Evolutionary conservation across 2,329 filamentous ascomycete genomes (phyloP).

Genomic region (Aureobasidium subglaciale): DNA sequence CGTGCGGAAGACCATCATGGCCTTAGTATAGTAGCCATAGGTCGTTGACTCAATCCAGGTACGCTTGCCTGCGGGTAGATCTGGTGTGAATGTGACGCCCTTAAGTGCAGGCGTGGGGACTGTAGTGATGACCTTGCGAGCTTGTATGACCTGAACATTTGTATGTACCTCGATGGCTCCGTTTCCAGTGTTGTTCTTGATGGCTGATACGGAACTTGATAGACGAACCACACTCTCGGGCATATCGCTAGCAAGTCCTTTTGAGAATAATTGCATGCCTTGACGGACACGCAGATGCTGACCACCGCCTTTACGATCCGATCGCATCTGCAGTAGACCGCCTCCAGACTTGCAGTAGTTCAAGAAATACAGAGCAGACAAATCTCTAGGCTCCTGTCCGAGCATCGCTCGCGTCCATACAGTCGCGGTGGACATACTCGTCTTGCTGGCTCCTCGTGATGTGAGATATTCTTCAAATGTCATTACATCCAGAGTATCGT

Average conservation of each 20-base stretch:
- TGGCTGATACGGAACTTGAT: slow-evolving; percentile 25
- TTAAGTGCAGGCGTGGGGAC: slow-evolving; percentile 42
- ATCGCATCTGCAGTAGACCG: slow-evolving; percentile 47
- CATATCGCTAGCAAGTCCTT: slow-evolving; percentile 32
- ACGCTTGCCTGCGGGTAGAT: slow-evolving; percentile 37
- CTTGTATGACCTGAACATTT: slow-evolving; percentile 27
- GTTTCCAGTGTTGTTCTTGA: slow-evolving; percentile 20
- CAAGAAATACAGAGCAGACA: slow-evolving; percentile 49
- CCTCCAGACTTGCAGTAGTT: slow-evolving; percentile 49
- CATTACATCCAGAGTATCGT: background rate
- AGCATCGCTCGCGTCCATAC: slow-evolving; percentile 47
- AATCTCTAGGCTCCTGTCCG: slow-evolving; percentile 43
- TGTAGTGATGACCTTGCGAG: slow-evolving; percentile 42
- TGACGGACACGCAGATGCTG: slow-evolving; percentile 45
- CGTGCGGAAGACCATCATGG: slow-evolving; percentile 39
- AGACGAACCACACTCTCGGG: slow-evolving; percentile 25
- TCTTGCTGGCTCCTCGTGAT: background rate
- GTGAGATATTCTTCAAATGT: background rate
- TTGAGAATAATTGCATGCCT: slow-evolving; percentile 40
- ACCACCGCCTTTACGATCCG: slow-evolving; percentile 46
- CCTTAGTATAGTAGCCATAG: slow-evolving; percentile 47
- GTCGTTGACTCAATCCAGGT: slow-evolving; percentile 30
- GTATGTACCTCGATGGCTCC: slow-evolving; percentile 23
- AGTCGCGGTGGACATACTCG: slow-evolving; percentile 22
- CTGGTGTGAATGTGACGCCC: slow-evolving; percentile 42